Conservation (phyloP, 441 rosid species). For the Populus hybrid region DNA sequence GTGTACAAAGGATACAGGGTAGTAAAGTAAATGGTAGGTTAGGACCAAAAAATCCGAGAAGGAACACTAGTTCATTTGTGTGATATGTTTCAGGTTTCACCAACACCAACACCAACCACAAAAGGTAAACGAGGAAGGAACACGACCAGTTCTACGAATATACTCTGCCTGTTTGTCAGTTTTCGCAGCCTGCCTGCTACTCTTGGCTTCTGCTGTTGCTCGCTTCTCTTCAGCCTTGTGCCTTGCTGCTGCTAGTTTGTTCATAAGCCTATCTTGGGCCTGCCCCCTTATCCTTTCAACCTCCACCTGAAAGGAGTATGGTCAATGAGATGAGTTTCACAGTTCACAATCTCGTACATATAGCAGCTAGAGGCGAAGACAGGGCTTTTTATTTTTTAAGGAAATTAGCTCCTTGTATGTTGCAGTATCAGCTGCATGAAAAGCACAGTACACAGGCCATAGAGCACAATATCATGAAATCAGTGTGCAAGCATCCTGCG, state of each 20-base stretch:
- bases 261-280: conserved; percentile 72
- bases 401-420: neutral
- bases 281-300: conserved; percentile 77
- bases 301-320: conserved; percentile 49
- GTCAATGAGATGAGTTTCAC: neutral
- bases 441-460: neutral
- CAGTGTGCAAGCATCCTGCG: neutral
- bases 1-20: neutral
- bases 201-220: conserved; percentile 65
- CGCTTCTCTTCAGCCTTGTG: conserved; percentile 74
- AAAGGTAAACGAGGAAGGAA: conserved; percentile 44
- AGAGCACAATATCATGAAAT: neutral
- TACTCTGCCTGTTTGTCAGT: conserved; percentile 62
- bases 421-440: neutral
- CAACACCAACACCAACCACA: conserved; percentile 61
- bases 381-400: neutral
- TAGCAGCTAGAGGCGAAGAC: neutral
- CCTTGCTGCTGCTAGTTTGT: conserved; percentile 67
- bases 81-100: neutral
- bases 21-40: neutral
- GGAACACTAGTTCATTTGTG: neutral
- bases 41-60: neutral
- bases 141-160: conserved; percentile 61
- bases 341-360: neutral
- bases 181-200: conserved; percentile 50